Base-by-base conservation (phyloP, 2,329 filamentous ascomycete species). In the Ilyonectria sp. region DNA sequence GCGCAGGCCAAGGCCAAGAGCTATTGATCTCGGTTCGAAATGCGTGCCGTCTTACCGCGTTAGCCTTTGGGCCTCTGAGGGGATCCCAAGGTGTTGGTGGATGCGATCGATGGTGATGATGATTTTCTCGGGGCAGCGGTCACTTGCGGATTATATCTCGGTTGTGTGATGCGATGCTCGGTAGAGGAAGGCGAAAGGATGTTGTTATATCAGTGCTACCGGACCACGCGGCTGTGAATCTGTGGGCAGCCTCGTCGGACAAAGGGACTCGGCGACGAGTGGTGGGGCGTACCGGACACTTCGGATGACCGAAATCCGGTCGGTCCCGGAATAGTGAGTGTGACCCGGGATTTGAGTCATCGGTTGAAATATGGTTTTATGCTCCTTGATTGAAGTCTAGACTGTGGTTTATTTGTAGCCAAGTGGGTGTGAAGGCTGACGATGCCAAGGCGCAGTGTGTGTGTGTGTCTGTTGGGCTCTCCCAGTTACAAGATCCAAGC, bases 41-140 rank as follows among this genome's bases (percentile, higher is more conserved):
- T 61, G 46, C 43, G 44, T 60, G 57, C 63, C 63, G 57, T 50
- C 57, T 44, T 65, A 55, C 63, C 46, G 63, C 57, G 52, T 60
- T 65, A 65, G 63, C 46, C 43, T 29, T 47, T 9, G 31, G 31
- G 31, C 31, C 31, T 26, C 5, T 11, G 50, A 17, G 54, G 55
- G 15, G 52, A 65, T 65, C 56, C 56, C 37, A 33, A 46, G 57
- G 31, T 52, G 44, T 19, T 5, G 37, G 15, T 23, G 58, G 55
- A 31, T 53, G 33, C 31, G 33, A 15, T 10, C 19, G 10, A 19
- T 19, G 37, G 26, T 49, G 37, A 46, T 26, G 40, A 8, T 63
- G 44, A 21, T 53, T 53, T 37, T 23, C n/a, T 26, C 9, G 56
- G 43, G 23, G 8, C 11, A 54, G 21, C 5, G 23, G 5, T n/a